phyloP scores from a whole-genome alignment of 2,329 filamentous ascomycete genomes.

The Pyrenochaeta sp. region DNA sequence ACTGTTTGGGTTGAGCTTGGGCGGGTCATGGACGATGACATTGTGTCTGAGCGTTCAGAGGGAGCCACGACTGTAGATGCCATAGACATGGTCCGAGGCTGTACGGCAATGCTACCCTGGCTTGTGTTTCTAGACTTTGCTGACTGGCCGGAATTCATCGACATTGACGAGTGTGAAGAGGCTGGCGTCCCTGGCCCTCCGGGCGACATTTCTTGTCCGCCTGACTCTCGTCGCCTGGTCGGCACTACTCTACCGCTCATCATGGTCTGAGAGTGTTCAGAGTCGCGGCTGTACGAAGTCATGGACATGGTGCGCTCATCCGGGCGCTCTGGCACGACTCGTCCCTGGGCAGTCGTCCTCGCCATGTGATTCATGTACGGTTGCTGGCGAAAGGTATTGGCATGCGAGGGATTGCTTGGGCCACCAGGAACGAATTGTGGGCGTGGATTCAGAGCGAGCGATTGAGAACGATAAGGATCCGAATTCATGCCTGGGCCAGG shows the following conservation, averaged over 20 bases:
- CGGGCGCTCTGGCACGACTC: slow-evolving; percentile 87
- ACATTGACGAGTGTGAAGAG: slow-evolving; percentile 28
- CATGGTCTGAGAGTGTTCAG: slow-evolving; percentile 85
- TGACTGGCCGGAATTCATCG: slow-evolving; percentile 36
- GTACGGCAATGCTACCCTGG: slow-evolving; percentile 43
- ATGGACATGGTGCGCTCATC: slow-evolving; percentile 97
- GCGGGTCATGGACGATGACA: slow-evolving; percentile 57
- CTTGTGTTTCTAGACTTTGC: slow-evolving; percentile 44
- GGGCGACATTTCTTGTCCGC: slow-evolving; percentile 33
- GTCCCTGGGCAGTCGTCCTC: slow-evolving; percentile 87
- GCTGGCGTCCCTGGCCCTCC: slow-evolving; percentile 25
- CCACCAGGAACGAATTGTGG: slow-evolving; percentile 71
- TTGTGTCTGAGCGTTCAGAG: slow-evolving; percentile 67
- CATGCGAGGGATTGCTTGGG: slow-evolving; percentile 61
- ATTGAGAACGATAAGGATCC: slow-evolving; percentile 91
- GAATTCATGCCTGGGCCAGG: slow-evolving; percentile 77
- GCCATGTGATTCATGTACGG: slow-evolving; percentile 74
- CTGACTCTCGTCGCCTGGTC: slow-evolving; percentile 69
- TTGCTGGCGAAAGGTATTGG: slow-evolving; percentile 79
- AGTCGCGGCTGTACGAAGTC: slow-evolving; percentile 80
- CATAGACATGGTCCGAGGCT: slow-evolving; percentile 86
- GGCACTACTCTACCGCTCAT: slow-evolving; percentile 94
- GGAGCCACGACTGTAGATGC: slow-evolving; percentile 78
- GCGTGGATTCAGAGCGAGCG: slow-evolving; percentile 78
- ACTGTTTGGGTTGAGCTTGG: slow-evolving; percentile 47